These are phyloP conservation scores for Didymella segeticola DNA, from an alignment of 2,329 filamentous ascomycete genomes.

Conservation along the genomic window DNA sequence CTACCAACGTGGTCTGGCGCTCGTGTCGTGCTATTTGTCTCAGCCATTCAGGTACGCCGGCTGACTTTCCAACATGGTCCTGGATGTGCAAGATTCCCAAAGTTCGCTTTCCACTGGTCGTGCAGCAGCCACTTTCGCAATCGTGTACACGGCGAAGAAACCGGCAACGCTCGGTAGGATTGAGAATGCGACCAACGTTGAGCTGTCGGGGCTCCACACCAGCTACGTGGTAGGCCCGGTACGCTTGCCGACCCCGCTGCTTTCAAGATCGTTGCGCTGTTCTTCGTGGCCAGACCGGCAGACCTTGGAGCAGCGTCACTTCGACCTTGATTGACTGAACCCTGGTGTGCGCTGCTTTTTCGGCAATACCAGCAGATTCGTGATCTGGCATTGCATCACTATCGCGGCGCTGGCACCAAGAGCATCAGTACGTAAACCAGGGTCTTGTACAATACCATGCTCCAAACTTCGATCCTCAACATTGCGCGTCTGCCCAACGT, in stretches of 20 bases:
- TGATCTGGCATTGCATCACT: background rate
- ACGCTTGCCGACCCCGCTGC: conserved; percentile 11
- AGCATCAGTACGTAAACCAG: background rate
- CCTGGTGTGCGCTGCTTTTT: conserved; percentile 5
- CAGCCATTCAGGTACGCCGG: conserved; percentile 13
- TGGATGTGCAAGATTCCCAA: background rate
- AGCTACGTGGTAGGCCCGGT: conserved; percentile 11
- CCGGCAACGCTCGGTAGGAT: conserved; percentile 6
- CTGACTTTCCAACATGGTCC: background rate
- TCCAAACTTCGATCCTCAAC: background rate
- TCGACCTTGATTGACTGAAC: background rate
- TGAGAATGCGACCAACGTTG: conserved; percentile 6
- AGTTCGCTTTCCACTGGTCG: background rate
- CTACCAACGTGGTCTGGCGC: conserved; percentile 15
- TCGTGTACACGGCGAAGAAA: background rate
- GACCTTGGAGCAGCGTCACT: background rate
- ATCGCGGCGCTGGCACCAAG: conserved; percentile 3
- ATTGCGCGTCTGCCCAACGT: conserved; percentile 6
- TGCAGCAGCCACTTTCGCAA: conserved; percentile 7
- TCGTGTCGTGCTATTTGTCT: conserved; percentile 11
- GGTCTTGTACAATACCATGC: background rate
- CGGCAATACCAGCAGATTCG: background rate
- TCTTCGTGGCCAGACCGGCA: conserved; percentile 5
- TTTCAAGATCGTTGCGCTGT: conserved; percentile 7
- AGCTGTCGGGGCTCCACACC: conserved; percentile 7